Conservation (phyloP, 352 stramenopile species). For the Pythium grandisporangium region DNA sequence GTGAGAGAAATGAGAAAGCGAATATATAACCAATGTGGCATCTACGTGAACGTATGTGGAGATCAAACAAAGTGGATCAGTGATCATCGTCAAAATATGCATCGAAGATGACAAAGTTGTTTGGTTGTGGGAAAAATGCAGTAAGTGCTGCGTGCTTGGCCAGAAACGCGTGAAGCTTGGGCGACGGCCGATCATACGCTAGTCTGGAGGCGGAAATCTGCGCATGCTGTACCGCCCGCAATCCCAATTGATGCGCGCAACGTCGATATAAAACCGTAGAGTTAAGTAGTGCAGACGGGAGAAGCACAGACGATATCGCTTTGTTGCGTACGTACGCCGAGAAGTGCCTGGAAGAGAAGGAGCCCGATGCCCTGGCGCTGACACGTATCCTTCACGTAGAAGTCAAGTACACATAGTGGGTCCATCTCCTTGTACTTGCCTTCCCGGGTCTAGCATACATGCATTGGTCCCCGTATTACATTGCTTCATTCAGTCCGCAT, state of each 20-base stretch:
- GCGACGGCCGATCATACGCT: constrained; percentile 74
- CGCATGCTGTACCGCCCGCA: constrained; percentile 1
- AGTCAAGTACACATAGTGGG: constrained; percentile 71
- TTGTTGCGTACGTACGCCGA: no score
- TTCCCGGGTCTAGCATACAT: constrained; percentile 21
- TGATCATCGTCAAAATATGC: constrained; percentile 41
- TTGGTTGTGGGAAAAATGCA: constrained; percentile 53
- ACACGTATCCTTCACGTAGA: constrained; percentile 45
- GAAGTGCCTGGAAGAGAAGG: constrained; percentile 48
- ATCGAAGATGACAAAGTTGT: constrained; percentile 83
- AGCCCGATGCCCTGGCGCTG: constrained; percentile 57
- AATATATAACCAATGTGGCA: no score
- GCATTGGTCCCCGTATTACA: not conserved
- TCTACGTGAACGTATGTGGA: no score
- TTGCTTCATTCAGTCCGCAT: constrained; percentile 1
- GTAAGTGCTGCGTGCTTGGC: constrained; percentile 51
- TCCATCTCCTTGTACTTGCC: constrained; percentile 67
- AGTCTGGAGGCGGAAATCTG: constrained; percentile 13
- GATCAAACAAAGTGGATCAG: no score
- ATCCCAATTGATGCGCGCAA: no score
- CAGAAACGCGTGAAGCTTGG: constrained; percentile 73
- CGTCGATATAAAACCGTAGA: no score
- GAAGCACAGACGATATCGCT: no score
- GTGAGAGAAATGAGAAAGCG: no score
- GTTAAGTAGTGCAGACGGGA: no score